A percentile compares a stretch with the other conserved stretches of the same genome.
Evolutionary conservation across 2,329 filamentous ascomycete genomes (phyloP).

Genomic region (Apiospora pterosperma): DNA sequence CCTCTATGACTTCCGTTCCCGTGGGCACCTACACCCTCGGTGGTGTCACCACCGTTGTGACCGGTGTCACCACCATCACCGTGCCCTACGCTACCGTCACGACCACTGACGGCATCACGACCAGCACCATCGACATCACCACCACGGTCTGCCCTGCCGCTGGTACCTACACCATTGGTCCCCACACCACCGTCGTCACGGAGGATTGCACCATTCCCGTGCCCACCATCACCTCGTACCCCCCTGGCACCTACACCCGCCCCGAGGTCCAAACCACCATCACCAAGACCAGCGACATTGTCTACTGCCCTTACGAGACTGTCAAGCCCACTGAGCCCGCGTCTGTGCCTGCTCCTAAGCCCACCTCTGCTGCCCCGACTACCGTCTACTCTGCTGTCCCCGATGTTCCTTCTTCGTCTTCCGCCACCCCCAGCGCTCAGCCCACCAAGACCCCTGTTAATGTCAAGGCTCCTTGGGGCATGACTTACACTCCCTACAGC

Average conservation of each 20-base stretch:
- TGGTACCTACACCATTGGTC: constrained; percentile 73
- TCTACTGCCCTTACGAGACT: constrained; percentile 63
- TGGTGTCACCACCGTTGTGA: constrained; percentile 69
- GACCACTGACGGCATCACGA: constrained; percentile 57
- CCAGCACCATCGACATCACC: constrained; percentile 65
- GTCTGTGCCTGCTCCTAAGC: constrained; percentile 14
- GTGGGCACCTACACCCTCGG: constrained; percentile 66
- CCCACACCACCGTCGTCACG: constrained; percentile 59
- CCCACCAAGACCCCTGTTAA: constrained; percentile 30
- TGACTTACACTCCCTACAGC: constrained; percentile 78
- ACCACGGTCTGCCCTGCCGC: constrained; percentile 70
- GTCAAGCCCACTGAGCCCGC: constrained; percentile 23
- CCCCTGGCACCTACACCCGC: constrained; percentile 70
- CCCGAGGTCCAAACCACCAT: constrained; percentile 64
- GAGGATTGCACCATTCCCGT: constrained; percentile 56
- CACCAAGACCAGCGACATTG: constrained; percentile 64
- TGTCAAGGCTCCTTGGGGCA: constrained; percentile 57
- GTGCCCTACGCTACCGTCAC: constrained; percentile 67
- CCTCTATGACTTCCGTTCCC: constrained; percentile 58
- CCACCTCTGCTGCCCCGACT: constrained; percentile 18
- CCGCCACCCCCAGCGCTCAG: constrained; percentile 10
- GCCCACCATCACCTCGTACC: constrained; percentile 62
- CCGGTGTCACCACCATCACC: constrained; percentile 62
- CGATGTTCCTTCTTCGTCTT: constrained; percentile 16
- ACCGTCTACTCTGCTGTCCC: constrained; percentile 19